Percentiles rank a stretch among this genome's conserved stretches.
Conservation (phyloP, 345 rosid genomes). For the Bruguiera parviflora region DNA sequence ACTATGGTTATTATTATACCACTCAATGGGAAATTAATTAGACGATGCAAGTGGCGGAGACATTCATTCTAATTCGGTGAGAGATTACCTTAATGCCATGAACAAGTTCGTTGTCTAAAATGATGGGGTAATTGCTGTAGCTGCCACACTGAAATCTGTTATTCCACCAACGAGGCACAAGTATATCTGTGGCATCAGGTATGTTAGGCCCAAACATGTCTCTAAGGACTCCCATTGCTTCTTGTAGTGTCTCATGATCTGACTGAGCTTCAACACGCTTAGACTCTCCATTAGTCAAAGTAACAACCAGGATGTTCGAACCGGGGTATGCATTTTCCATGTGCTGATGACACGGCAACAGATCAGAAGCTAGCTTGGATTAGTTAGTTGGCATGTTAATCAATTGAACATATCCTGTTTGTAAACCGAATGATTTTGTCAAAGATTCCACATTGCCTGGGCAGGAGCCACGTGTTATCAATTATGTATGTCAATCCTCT, state of each 20-base stretch:
- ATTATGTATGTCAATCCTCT: conserved; percentile 1
- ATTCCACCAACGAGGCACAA: conserved; percentile 98
- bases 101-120: conserved; percentile 50
- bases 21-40: too few relatives aligned
- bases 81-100: conserved; percentile 56
- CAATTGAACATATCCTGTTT: too few relatives aligned
- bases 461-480: conserved; percentile 14
- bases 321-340: conserved; percentile 97
- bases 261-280: conserved; percentile 92
- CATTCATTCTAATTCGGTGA: background rate
- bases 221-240: conserved; percentile 81
- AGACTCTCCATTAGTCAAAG: conserved; percentile 88
- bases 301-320: conserved; percentile 84
- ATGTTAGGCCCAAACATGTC: conserved; percentile 90
- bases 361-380: conserved; percentile 32
- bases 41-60: too few relatives aligned
- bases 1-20: too few relatives aligned
- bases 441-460: conserved; percentile 26
- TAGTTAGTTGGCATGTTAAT: too few relatives aligned
- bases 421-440: too few relatives aligned
- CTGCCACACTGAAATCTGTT: conserved; percentile 96
- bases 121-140: conserved; percentile 94
- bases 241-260: conserved; percentile 65
- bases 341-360: conserved; percentile 64
- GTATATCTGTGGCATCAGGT: conserved; percentile 71